These are phyloP conservation scores for Pseudocercospora musae DNA, from an alignment of 2,329 filamentous ascomycete genomes.

Conservation along the genomic window DNA sequence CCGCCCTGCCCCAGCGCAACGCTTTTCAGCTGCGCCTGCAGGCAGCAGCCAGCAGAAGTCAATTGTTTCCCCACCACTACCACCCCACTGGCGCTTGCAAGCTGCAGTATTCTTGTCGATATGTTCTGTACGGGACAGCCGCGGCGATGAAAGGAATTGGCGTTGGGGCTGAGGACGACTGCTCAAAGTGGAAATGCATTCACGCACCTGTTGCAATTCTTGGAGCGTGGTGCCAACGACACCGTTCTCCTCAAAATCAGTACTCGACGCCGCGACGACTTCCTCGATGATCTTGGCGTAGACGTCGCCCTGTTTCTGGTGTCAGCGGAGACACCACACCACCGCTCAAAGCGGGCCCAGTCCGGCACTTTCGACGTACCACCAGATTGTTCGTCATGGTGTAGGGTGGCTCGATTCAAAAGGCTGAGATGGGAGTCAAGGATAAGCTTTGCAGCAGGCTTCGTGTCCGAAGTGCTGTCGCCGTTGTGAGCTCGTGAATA, in stretches of 20 bases:
- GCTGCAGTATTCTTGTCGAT: not conserved
- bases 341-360: not conserved
- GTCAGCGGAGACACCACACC: slow-evolving; percentile 19
- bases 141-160: slow-evolving; percentile 1
- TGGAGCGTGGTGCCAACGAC: slow-evolving; percentile 83
- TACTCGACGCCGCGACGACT: slow-evolving; percentile 61
- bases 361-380: slow-evolving; percentile 18
- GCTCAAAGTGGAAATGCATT: not conserved
- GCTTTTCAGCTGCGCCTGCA: slow-evolving; percentile 21
- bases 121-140: not conserved
- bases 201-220: slow-evolving; percentile 76
- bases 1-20: slow-evolving; percentile 35
- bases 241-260: slow-evolving; percentile 95
- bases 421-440: not conserved
- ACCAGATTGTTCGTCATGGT: slow-evolving; percentile 31
- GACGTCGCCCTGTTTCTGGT: slow-evolving; percentile 61
- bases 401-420: not conserved
- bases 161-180: slow-evolving; percentile 4
- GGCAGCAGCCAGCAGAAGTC: slow-evolving; percentile 3
- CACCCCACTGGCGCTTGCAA: slow-evolving; percentile 3
- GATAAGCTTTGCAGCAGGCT: not conserved
- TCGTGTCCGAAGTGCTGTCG: not conserved
- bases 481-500: not conserved
- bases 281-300: slow-evolving; percentile 90
- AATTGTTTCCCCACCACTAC: not conserved